Evolutionary conservation across 306 rosid genomes (phyloP), one percentile per base, ranked within the genome.

Genomic region (Geum urbanum): DNA sequence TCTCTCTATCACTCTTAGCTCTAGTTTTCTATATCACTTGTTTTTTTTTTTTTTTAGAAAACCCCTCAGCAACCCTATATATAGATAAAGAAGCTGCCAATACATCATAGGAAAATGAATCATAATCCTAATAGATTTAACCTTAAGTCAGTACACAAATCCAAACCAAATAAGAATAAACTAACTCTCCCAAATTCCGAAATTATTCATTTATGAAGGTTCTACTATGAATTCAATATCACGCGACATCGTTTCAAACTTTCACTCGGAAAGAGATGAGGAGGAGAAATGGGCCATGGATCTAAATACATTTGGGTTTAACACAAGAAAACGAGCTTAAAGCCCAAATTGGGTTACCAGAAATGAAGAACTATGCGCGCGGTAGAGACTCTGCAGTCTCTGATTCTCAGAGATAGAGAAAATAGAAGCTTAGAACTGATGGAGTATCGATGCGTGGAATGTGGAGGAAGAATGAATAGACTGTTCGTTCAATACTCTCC

Each of bases 401-500:
- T 13, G 49, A 12, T 51, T 37, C 15, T 5, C 16, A 22, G 32
- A 66, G 55, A 22, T 50, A 0, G n/a, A 40, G 57, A 35, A 43
- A 59, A 11, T 18, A 27, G 2, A 15, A 9, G 61, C 35, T 35
- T 40, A 63, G 32, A 64, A 64, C 66, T 75, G 78, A 85, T 79
- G 75, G 76, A 78, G 66, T 80, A 85, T 71, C 83, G 83, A 76
- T 90, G 98, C 69, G 92, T 94, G 39, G 87, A 84, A 76, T 90
- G 98, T 61, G 91, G 87, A 9, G 82, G 64, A 37, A 49, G 72
- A 47, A 83, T 83, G 72, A 82, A 74, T 66, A 75, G 85, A 40
- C 85, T 91, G 66, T 91, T 85, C 76, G 79, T 94, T 27, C 95
- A 90, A 70, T 94, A 90, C 80, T 91, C 97, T 37, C 92, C 95